These are phyloP conservation scores for Claviceps maximensis DNA, from an alignment of 2,329 filamentous ascomycete genomes.

Conservation along the genomic window DNA sequence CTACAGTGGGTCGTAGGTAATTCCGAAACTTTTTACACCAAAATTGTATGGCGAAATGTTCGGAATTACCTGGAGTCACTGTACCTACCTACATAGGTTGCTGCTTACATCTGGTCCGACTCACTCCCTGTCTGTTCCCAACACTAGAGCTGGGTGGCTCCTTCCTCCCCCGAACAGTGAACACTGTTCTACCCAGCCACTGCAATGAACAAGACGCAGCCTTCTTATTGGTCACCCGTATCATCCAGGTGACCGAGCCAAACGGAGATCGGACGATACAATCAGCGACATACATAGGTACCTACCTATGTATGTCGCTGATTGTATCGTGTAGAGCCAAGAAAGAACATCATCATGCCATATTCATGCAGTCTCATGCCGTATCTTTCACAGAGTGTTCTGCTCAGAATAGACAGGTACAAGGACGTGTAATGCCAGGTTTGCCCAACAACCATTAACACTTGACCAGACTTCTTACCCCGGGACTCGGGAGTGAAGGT, in stretches of 20 bases:
- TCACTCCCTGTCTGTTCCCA: not conserved
- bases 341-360: not conserved
- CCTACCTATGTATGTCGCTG: too few species aligned
- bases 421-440: not conserved
- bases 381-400: too few species aligned
- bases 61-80: too few species aligned
- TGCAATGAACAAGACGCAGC: not conserved
- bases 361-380: not conserved
- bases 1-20: too few species aligned
- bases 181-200: not conserved
- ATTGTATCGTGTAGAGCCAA: too few species aligned
- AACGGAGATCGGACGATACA: not conserved
- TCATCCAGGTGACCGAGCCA: not conserved
- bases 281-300: too few species aligned
- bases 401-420: too few species aligned
- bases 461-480: not conserved
- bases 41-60: too few species aligned
- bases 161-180: not conserved
- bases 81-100: too few species aligned
- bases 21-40: too few species aligned
- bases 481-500: not conserved
- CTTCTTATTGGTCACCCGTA: not conserved
- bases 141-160: not conserved
- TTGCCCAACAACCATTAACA: too few species aligned
- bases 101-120: too few species aligned